These are phyloP conservation scores for Emmonsiellopsis sp. DNA, from an alignment of 2,329 filamentous ascomycete species.

Conservation along the genomic window DNA sequence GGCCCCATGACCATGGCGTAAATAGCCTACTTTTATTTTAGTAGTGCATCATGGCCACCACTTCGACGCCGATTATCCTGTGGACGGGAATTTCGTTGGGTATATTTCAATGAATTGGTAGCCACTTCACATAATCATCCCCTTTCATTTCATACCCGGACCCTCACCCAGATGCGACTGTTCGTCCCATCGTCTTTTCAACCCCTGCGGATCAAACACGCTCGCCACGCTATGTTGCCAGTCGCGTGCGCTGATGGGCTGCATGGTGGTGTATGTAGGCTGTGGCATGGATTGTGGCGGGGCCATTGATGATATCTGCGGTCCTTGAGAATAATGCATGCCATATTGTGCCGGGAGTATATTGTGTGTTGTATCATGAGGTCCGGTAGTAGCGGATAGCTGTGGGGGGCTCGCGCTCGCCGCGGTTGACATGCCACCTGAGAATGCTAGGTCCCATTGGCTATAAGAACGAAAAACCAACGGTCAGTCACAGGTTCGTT, in stretches of 20 bases:
- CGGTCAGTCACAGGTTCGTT: not conserved
- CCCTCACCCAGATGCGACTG: not conserved
- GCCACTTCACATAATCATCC: not conserved
- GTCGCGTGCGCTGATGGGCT: conserved; percentile 32
- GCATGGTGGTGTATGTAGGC: conserved; percentile 18
- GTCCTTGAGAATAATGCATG: conserved; percentile 3
- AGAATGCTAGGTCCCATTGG: conserved; percentile 93
- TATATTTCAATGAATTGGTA: not conserved
- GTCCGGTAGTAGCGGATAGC: conserved; percentile 25
- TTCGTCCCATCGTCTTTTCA: conserved; percentile 34
- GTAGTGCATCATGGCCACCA: too few species aligned
- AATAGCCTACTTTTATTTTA: too few species aligned
- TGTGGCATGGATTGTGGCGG: conserved; percentile 25
- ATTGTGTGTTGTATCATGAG: conserved; percentile 17
- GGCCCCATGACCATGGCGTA: too few species aligned
- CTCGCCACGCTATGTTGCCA: conserved; percentile 41
- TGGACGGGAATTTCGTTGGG: not conserved
- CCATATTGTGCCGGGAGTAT: not conserved
- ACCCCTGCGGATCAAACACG: conserved; percentile 36
- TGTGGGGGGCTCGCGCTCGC: conserved; percentile 32
- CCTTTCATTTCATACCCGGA: not conserved
- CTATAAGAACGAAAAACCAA: conserved; percentile 35
- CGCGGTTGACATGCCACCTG: conserved; percentile 48
- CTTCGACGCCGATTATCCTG: not conserved
- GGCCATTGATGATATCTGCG: conserved; percentile 17